Evolutionary conservation across 2,329 filamentous ascomycete species (phyloP).

Genomic region (Botrytis porri): DNA sequence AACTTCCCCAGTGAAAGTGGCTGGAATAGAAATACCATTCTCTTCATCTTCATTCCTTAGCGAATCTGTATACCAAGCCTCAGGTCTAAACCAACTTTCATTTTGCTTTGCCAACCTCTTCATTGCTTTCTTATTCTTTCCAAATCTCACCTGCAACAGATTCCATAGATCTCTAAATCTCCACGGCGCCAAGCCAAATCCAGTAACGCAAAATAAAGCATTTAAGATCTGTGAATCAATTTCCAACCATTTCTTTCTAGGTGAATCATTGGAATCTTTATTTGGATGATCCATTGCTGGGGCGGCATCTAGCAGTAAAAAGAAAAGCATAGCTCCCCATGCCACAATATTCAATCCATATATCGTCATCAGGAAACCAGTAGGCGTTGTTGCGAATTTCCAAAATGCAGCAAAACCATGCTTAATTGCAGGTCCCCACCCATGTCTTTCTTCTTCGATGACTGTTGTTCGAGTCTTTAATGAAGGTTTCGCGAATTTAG

Average conservation of each 20-base stretch:
- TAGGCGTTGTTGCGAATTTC: slow-evolving; percentile 68
- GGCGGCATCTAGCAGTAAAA: slow-evolving; percentile 70
- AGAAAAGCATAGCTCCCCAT: slow-evolving; percentile 89
- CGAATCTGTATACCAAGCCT: slow-evolving; percentile 56
- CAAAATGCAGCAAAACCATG: slow-evolving; percentile 60
- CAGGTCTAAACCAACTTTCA: slow-evolving; percentile 68
- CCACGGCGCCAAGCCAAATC: slow-evolving; percentile 66
- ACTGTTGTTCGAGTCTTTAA: not conserved
- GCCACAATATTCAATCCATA: slow-evolving; percentile 80
- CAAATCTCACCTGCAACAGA: slow-evolving; percentile 59
- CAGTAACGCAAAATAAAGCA: slow-evolving; percentile 27
- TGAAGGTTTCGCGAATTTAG: not conserved
- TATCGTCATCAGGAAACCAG: slow-evolving; percentile 72
- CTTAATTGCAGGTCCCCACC: slow-evolving; percentile 52
- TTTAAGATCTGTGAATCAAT: slow-evolving; percentile 41
- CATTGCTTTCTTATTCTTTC: slow-evolving; percentile 51
- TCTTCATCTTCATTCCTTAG: slow-evolving; percentile 49
- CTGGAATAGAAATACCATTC: slow-evolving; percentile 45
- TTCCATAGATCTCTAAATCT: slow-evolving; percentile 73
- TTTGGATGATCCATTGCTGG: slow-evolving; percentile 67
- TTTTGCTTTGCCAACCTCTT: slow-evolving; percentile 69
- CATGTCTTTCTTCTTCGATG: slow-evolving; percentile 18
- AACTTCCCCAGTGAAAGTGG: slow-evolving; percentile 66
- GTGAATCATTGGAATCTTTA: slow-evolving; percentile 68
- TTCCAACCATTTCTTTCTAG: slow-evolving; percentile 77